Base-by-base conservation (phyloP, 2,329 filamentous ascomycete species). In the Monosporascus sp. region DNA sequence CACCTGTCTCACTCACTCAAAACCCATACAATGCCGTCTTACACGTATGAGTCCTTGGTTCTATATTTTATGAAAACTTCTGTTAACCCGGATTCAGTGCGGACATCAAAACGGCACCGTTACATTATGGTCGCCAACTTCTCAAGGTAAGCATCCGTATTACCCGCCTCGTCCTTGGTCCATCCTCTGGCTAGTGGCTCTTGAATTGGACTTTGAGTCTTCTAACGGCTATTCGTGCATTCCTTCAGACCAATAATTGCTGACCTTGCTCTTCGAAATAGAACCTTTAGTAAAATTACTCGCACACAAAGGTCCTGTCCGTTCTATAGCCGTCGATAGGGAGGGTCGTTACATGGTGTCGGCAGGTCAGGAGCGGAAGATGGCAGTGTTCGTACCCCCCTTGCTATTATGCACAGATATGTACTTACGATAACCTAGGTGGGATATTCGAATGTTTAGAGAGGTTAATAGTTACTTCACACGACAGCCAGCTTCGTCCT, bases 301-400 rank as follows among this genome's bases (percentile, higher is more conserved):
- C 38, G 89, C 91, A 16, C 93, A 99, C 72, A 82, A 84, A 53
- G 94, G 94, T 5, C 94, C 94, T 0, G 91, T 99, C 3, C 85
- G 92, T 52, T 86, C 89, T 11, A 70, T 97, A 48, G 89, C 90
- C 2, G 79, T 97, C 43, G 93, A 99, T 67, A 82, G 92, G 55
- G 89, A 93, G 68, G 94, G 94, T 22, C 84, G 88, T 53, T 99
- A 97, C 74, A 97, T 97, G 93, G 91, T 96, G 11, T 91, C 91
- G 3, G 87, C 90, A 0, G 93, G 92, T 1, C 91, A 96, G 68
- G 93, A 97, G 68, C 79, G 85, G 60, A 90, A 88, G 67, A 95
- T 96, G 88, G 85, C 88, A n/a, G 86, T 96, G 43, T 46, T 31
- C 16, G 24, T 22, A 27, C 16, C 43, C 14, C 24, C 5, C 2